Evolutionary conservation across 108 stramenopile species (phyloP), one percentile per base, ranked within the genome.

Genomic region (Conticribra weissflogii): DNA sequence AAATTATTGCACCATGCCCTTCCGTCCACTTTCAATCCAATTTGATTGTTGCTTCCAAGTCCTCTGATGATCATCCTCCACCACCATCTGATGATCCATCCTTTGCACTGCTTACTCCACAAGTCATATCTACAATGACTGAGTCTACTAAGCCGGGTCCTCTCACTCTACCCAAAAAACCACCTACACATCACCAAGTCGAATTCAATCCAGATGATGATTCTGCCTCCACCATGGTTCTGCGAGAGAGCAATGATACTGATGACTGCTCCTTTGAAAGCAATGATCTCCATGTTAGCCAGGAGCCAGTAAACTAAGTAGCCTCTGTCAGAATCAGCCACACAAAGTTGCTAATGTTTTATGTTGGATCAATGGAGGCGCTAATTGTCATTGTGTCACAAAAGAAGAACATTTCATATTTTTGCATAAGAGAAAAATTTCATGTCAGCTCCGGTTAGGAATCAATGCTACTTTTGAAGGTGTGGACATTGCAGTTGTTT

Each of bases 281-380:
- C n/a, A n/a, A n/a, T n/a, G 36, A 41, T 41, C 36, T 41, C 41
- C 33, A 59, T n/a, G 9, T 36, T 36, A 17, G 3, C 58, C 29
- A 59, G 18, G 9, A n/a, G 18, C 58, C 16, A 23, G 63, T 63
- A 63, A 63, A 63, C 23, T 47, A 7, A 25, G 24, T 49, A 63
- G 63, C 47, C 63, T 63, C 46, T 28, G 15, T 21, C 46, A 29
- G 3, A 7, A 4, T 27, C 15, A 19, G 16, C 63, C 63, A 50
- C 63, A 63, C n/a, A 22, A 29, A 17, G n/a, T 46, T 28, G 9
- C 15, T 14, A 27, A 25, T 24, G 7, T 24, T 22, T 29, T 18
- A 48, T 63, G 34, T 21, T 34, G 59, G 2, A 28, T 61, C 21
- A 34, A 61, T 23, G 59, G 59, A 61, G 59, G 59, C 59, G 59